Percentiles rank a stretch among this genome's conserved stretches.
Conservation (phyloP, 2,329 filamentous ascomycete genomes). For the Ophiostoma montium region DNA sequence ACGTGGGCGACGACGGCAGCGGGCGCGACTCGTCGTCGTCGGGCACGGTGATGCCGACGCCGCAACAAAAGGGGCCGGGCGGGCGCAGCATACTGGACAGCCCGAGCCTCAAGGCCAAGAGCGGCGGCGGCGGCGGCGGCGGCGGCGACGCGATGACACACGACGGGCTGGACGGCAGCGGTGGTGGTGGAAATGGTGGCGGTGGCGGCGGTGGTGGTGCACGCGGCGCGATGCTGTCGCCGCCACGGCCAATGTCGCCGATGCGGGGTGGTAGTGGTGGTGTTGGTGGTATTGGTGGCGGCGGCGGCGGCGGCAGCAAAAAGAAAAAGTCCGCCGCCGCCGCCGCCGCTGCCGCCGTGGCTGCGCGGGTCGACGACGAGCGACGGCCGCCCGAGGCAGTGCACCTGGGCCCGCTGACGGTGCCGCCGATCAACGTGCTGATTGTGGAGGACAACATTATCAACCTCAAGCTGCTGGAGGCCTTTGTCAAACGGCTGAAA, state of each 20-base stretch:
- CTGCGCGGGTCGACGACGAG: not conserved
- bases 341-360: constrained; percentile 13
- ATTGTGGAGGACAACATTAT: constrained; percentile 99
- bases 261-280: constrained; percentile 15
- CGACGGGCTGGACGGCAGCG: not conserved
- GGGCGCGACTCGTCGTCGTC: not conserved
- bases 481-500: constrained; percentile 89
- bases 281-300: too few relatives aligned
- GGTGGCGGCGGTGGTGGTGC: not conserved
- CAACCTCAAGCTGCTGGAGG: constrained; percentile 83
- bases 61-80: not conserved
- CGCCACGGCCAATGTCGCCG: constrained; percentile 31
- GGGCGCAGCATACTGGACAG: not conserved
- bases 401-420: constrained; percentile 57
- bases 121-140: not conserved
- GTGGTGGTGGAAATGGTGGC: too few relatives aligned
- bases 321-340: constrained; percentile 21
- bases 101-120: not conserved
- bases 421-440: constrained; percentile 91
- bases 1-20: not conserved
- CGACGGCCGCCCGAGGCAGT: constrained; percentile 25
- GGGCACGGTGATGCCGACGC: too few relatives aligned
- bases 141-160: too few relatives aligned
- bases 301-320: constrained; percentile 34
- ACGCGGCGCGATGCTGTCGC: constrained; percentile 13